Conservation (phyloP, 2,329 filamentous ascomycete genomes). For the Aureobasidium uvarum region DNA sequence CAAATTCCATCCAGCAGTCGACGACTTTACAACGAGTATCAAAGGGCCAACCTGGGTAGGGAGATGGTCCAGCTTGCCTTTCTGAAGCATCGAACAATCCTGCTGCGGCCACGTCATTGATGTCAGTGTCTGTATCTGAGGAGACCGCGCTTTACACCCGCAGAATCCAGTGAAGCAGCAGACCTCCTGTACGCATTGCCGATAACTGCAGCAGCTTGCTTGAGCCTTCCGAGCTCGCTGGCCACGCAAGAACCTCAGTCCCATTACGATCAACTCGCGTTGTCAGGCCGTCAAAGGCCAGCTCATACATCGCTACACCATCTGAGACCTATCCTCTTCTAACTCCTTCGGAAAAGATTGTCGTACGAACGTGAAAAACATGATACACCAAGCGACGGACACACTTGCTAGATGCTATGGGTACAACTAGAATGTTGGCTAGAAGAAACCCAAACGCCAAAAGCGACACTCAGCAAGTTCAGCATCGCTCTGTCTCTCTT, state of each 20-base stretch:
- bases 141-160: not conserved
- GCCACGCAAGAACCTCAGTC: not conserved
- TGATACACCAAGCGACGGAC: no score
- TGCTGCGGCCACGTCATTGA: not conserved
- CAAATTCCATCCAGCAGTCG: not conserved
- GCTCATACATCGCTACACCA: no score
- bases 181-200: not conserved
- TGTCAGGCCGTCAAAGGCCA: no score
- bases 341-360: no score
- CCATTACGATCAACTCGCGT: not conserved
- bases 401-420: no score
- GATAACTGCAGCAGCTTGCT: not conserved
- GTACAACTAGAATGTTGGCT: no score
- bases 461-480: no score
- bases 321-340: no score
- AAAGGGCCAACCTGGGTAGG: not conserved
- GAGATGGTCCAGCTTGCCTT: not conserved
- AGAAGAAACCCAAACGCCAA: no score
- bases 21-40: not conserved
- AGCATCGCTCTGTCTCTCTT: no score
- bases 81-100: not conserved
- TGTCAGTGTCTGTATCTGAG: not conserved
- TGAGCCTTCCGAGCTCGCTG: not conserved
- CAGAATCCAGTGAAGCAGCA: not conserved
- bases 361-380: no score